Evolutionary conservation across 179 eudicot genomes (phyloP).

Genomic region (Corrigiola litoralis): DNA sequence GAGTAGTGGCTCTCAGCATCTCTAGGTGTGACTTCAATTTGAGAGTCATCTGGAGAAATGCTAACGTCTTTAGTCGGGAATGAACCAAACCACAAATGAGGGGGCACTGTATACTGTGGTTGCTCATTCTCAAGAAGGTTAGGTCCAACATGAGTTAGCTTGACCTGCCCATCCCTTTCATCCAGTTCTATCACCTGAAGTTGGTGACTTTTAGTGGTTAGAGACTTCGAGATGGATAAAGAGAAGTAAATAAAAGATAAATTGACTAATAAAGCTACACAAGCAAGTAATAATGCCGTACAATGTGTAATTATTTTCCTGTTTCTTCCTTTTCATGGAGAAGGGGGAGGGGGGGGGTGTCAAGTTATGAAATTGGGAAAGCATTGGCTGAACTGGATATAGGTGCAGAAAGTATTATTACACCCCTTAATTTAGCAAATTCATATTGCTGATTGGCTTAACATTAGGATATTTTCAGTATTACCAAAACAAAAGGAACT

Average conservation of each 20-base stretch:
- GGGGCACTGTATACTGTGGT: conserved; percentile 70
- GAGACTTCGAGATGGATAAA: not conserved
- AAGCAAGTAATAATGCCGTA: too few relatives aligned
- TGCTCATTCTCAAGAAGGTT: conserved; percentile 49
- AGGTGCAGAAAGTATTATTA: too few relatives aligned
- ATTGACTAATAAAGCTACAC: not conserved
- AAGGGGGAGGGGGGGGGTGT: too few relatives aligned
- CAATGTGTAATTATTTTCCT: too few relatives aligned
- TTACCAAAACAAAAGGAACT: too few relatives aligned
- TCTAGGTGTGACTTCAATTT: conserved; percentile 37
- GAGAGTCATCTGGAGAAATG: conserved; percentile 27
- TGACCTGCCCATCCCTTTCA: conserved; percentile 53
- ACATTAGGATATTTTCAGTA: too few relatives aligned
- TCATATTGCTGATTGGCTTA: too few relatives aligned
- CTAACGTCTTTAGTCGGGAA: conserved; percentile 58
- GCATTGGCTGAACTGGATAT: too few relatives aligned
- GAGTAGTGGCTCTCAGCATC: conserved; percentile 57
- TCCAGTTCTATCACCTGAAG: conserved; percentile 64
- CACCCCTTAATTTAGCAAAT: too few relatives aligned
- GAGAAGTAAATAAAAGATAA: not conserved
- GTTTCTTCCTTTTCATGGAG: too few relatives aligned
- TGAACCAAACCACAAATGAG: conserved; percentile 81
- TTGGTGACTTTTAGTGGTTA: not conserved
- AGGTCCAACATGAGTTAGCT: conserved; percentile 66
- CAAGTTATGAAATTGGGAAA: too few relatives aligned